phyloP scores from a whole-genome alignment of 176 grass and related monocot genomes.

The Melocanna baccifera region DNA sequence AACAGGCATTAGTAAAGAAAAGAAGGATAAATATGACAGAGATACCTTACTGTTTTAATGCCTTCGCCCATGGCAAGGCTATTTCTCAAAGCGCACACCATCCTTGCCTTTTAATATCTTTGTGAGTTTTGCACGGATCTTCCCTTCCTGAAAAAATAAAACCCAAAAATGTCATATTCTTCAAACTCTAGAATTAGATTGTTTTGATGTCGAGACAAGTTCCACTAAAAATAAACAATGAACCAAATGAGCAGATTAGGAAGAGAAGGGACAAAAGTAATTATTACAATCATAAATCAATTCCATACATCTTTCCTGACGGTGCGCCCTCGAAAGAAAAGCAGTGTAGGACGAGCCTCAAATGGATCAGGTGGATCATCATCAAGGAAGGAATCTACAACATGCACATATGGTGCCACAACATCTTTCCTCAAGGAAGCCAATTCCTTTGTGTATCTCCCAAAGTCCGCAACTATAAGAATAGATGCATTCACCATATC shows the following conservation, averaged over 20 bases:
- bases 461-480: conserved; percentile 93
- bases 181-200: background rate
- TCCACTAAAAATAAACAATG: background rate
- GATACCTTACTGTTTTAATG: conserved; percentile 70
- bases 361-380: conserved; percentile 68
- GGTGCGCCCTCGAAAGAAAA: conserved; percentile 92
- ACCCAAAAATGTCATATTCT: background rate
- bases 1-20: conserved; percentile 21
- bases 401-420: conserved; percentile 89
- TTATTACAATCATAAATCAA: conserved; percentile 31
- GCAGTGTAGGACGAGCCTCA: conserved; percentile 69
- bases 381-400: conserved; percentile 71
- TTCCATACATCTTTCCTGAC: conserved; percentile 94
- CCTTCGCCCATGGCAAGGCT: conserved; percentile 81
- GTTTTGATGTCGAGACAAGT: background rate
- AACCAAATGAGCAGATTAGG: conserved; percentile 15
- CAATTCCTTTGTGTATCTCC: conserved; percentile 64
- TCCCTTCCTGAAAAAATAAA: conserved; percentile 63
- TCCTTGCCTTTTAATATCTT: conserved; percentile 80
- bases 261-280: conserved; percentile 1
- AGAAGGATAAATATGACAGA: background rate
- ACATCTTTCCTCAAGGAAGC: conserved; percentile 94
- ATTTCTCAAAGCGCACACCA: conserved; percentile 87
- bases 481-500: conserved; percentile 86
- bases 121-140: conserved; percentile 66